These are phyloP conservation scores for Rutidosis leptorrhynchoides DNA, from an alignment of 129 eudicot species.

Conservation along the genomic window DNA sequence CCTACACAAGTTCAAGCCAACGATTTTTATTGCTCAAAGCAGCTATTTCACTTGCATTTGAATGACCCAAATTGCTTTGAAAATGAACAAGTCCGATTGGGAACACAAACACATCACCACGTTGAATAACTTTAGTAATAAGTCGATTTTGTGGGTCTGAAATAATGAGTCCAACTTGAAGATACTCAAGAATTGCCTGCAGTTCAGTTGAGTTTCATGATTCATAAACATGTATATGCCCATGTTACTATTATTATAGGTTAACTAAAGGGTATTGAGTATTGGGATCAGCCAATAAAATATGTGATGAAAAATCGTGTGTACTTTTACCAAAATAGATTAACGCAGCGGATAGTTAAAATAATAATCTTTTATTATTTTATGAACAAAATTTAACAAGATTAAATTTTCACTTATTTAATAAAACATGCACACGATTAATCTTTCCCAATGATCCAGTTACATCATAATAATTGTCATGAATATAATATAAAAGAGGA, in stretches of 20 bases:
- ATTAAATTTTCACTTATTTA: too few species aligned
- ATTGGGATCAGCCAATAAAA: not conserved
- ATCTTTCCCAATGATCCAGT: too few species aligned
- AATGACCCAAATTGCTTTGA: constrained; percentile 38
- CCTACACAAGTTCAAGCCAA: too few species aligned
- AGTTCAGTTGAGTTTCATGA: constrained; percentile 35
- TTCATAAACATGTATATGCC: constrained; percentile 10
- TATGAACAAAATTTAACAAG: too few species aligned
- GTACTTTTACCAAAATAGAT: too few species aligned
- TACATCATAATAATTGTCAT: too few species aligned
- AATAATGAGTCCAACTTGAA: constrained; percentile 44
- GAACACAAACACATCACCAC: constrained; percentile 49
- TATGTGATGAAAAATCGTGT: too few species aligned
- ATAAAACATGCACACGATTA: too few species aligned
- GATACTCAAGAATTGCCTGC: constrained; percentile 29
- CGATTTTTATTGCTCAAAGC: constrained; percentile 46
- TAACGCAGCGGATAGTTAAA: too few species aligned
- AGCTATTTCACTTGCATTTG: constrained; percentile 39
- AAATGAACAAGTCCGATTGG: constrained; percentile 50
- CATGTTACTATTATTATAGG: constrained; percentile 3
- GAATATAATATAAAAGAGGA: too few species aligned
- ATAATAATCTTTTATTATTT: too few species aligned
- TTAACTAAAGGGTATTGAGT: constrained; percentile 16
- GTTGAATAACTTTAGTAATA: constrained; percentile 41
- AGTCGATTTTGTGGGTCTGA: constrained; percentile 48